Evolutionary conservation across 2,329 filamentous ascomycete species (phyloP), one percentile per base, ranked within the genome.

Genomic region (Chalara sp.): DNA sequence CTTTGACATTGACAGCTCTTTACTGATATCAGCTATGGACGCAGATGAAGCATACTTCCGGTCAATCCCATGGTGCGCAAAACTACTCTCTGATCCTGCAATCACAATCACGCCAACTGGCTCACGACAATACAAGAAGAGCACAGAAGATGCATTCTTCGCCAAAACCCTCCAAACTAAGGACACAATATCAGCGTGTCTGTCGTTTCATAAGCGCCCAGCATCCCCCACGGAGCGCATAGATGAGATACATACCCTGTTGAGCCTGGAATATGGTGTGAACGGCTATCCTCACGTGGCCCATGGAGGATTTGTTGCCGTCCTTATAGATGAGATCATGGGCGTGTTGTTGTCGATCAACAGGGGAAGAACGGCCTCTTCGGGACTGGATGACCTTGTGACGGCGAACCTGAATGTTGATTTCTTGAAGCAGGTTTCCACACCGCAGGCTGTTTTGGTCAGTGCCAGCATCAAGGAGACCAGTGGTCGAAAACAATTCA

Each of bases 301-400:
- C 7, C 81, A 85, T 61, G 80, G 81, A 21, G 81, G 81, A 1
- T 72, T 84, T 32, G 71, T 79, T 6, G 72, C 73, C 6, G 72
- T 76, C 0, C 61, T 84, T n/a, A 62, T 85, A 28, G 81, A 85
- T 59, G 81, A 85, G 60, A 65, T 69, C 5, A 74, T 78, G 61
- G 78, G 80, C 1, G 66, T 75, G 5, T 55, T 81, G 13, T 66
- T 79, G 7, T 67, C 67, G 3, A 47, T 55, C 49, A 61, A 62
- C 52, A 44, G 55, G 48, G 54, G 53, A 41, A 49, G 42, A 11
- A 53, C 56, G 5, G 51, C 48, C 7, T 48, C 45, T 12, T 53
- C 52, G 5, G 50, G 56, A 5, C 35, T 6, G 7, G 29, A 31
- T 6, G 10, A 7, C 10, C 21, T 13, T n/a, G 44, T 46, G 7